These are phyloP conservation scores for Termitomyces sp. DNA, from an alignment of 768 basidiomycete genomes.

Conservation along the genomic window DNA sequence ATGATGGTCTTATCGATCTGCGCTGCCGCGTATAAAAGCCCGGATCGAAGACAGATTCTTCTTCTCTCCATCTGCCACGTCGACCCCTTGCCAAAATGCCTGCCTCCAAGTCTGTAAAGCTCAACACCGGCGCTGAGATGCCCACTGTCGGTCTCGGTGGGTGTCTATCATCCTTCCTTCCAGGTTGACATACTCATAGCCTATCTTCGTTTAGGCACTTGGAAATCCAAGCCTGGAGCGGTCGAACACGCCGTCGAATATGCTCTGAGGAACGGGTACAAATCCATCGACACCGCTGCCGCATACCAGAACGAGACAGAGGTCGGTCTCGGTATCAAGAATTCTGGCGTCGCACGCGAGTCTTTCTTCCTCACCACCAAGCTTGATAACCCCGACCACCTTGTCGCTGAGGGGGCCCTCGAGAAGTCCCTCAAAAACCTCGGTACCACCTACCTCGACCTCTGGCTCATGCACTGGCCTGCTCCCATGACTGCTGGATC, in stretches of 20 bases:
- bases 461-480: conserved; percentile 86
- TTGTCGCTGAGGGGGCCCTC: conserved; percentile 53
- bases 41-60: background rate
- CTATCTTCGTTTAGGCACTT: conserved; percentile 49
- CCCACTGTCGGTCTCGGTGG: conserved; percentile 66
- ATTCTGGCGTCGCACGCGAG: conserved; percentile 64
- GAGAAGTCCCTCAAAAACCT: conserved; percentile 63
- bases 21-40: conserved; percentile 3
- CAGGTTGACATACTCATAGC: background rate
- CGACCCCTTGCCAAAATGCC: conserved; percentile 35
- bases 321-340: conserved; percentile 76
- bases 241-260: conserved; percentile 71
- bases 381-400: conserved; percentile 60
- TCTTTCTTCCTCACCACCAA: conserved; percentile 81
- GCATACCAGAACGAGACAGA: conserved; percentile 73
- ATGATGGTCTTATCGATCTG: conserved; percentile 15
- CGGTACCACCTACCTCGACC: conserved; percentile 71
- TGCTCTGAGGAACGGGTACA: conserved; percentile 73
- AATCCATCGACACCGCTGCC: conserved; percentile 64
- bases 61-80: background rate
- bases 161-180: conserved; percentile 7
- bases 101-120: conserved; percentile 41
- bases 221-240: conserved; percentile 66
- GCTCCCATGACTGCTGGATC: conserved; percentile 59
- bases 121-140: conserved; percentile 77